Evolutionary conservation across 1,284 basidiomycete species (phyloP), one percentile per base, ranked within the genome.

Genomic region (Inonotus hispidus): DNA sequence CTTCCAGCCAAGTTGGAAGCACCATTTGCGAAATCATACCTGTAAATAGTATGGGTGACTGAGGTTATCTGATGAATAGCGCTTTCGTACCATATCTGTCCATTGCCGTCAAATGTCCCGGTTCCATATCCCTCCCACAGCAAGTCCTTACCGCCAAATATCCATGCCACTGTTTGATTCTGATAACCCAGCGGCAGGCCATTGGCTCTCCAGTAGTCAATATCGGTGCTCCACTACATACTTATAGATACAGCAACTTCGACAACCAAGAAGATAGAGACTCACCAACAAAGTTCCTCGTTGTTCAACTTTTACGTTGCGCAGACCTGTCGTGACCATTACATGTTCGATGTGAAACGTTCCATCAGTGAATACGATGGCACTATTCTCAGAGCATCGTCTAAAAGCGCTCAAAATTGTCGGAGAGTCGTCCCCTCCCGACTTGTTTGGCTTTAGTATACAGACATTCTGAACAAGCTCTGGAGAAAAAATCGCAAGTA

Each of bases 101-200:
- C 72, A 45, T 73, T 72, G 14, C 72, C 72, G 53, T 73, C 69
- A 52, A 73, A 70, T 1, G 72, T 73, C 8, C 72, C 72, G 19
- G 63, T 61, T 10, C 68, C 71, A 62, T 73, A 64, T 3, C 73
- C 72, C 25, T 68, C 63, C 53, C 70, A 72, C 2, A 59, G 58
- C 21, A 73, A 56, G 32, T 67, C 66, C 39, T 67, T 60, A 1
- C 72, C 73, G 25, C 71, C 71, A 27, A 74, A 65, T 50, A 69
- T 65, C 72, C 72, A 74, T 5, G 71, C 72, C 1, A 71, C 69
- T n/a, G 66, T 69, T 60, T 65, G 64, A 57, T 74, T 73, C 29
- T 66, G 66, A 59, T 71, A 73, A 6, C 68, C 72, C n/a, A 70
- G 49, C 11, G 65, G 67, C 2, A 73, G 54, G 27, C 70, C 68